These are phyloP conservation scores for Cryphonectria carpinicola DNA, from an alignment of 2,329 filamentous ascomycete species.

Conservation along the genomic window DNA sequence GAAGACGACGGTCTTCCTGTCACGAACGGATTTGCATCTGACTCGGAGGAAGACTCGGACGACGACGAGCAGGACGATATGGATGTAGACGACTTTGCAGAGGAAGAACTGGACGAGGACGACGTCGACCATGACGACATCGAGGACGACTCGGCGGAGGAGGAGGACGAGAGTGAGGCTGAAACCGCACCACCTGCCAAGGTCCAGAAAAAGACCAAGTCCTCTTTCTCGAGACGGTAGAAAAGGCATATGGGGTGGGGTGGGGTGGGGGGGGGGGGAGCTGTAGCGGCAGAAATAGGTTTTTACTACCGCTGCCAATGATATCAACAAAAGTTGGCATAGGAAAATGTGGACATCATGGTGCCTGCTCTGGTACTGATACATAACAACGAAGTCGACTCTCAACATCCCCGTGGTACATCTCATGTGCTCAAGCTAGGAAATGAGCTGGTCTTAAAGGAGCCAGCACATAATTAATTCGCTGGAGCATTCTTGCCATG, in stretches of 20 bases:
- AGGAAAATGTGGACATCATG: neutral
- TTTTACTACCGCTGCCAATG: neutral
- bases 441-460: neutral
- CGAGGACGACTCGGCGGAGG: conserved; percentile 37
- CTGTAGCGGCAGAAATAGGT: neutral
- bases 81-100: conserved; percentile 30
- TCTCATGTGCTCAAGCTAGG: neutral
- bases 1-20: conserved; percentile 63
- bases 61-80: conserved; percentile 48
- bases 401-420: neutral
- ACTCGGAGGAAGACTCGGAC: conserved; percentile 64
- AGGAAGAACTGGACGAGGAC: conserved; percentile 39
- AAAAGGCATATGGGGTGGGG: neutral
- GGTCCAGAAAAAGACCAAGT: conserved; percentile 39
- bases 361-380: neutral
- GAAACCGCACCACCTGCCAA: conserved; percentile 40
- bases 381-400: neutral
- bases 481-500: too few species aligned
- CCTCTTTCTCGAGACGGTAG: conserved; percentile 36
- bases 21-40: conserved; percentile 59
- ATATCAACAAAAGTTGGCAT: neutral
- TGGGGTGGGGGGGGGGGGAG: neutral
- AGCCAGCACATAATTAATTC: neutral
- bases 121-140: conserved; percentile 42
- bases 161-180: conserved; percentile 39